Evolutionary conservation across 2,329 filamentous ascomycete species (phyloP).

Genomic region (Pseudocercospora macadamiae): DNA sequence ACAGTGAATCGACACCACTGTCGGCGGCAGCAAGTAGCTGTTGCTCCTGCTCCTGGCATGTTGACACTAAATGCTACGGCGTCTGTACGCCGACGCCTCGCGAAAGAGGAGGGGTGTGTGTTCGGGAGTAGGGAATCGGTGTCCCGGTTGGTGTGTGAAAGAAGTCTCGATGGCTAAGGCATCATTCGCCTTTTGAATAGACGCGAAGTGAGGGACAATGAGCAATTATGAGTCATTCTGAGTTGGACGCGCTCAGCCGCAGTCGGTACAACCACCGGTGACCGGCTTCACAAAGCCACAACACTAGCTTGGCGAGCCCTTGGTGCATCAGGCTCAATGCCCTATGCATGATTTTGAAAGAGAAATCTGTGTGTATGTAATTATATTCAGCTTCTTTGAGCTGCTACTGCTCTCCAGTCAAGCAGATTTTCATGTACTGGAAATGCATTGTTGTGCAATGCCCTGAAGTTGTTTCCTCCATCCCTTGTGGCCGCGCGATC

Average conservation of each 20-base stretch:
- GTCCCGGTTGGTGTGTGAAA: neutral
- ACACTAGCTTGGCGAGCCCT: neutral
- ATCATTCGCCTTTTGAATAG: slow-evolving; percentile 1
- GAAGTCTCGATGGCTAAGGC: neutral
- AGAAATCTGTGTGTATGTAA: too few relatives aligned
- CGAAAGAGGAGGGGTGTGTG: neutral
- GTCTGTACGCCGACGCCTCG: slow-evolving; percentile 9
- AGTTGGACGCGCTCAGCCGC: neutral
- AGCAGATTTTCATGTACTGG: too few relatives aligned
- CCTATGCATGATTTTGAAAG: too few relatives aligned
- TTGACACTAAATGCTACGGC: neutral
- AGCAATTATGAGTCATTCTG: slow-evolving; percentile 1
- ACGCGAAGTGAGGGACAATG: slow-evolving; percentile 1
- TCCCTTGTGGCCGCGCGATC: too few relatives aligned
- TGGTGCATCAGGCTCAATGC: too few relatives aligned
- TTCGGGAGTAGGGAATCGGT: neutral
- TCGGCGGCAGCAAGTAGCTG: neutral
- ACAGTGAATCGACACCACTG: slow-evolving; percentile 5
- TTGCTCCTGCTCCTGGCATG: neutral
- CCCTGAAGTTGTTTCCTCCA: too few relatives aligned
- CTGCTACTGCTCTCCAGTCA: too few relatives aligned
- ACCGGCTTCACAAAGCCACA: neutral
- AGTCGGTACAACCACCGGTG: neutral
- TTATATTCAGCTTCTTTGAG: neutral
- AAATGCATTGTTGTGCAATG: too few relatives aligned